Evolutionary conservation across 331 rosid species (phyloP), one percentile per base, ranked within the genome.

Genomic region (Malus hybrid): DNA sequence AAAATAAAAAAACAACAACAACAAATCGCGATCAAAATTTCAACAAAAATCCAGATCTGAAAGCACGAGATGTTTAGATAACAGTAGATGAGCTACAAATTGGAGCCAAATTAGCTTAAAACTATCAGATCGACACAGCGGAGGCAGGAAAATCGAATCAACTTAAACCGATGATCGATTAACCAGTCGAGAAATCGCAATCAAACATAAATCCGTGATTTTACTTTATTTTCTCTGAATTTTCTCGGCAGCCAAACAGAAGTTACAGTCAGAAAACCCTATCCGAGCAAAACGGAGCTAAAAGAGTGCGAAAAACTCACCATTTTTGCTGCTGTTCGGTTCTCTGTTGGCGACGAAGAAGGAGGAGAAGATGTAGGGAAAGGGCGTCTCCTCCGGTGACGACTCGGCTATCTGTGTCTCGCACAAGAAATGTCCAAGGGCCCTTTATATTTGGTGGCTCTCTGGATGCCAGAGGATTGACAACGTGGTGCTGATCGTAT

Each of bases 271-370:
- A 39, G 46, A 48, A 55, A 63, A 61, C 61, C 52, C 27, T 19
- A 67, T 10, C 28, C 24, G 56, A 24, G 24, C 4, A 57, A 27
- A 70, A 65, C 20, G 60, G 20, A 42, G 10, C 42, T 27, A 19
- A 67, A 7, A 60, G 10, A 50, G 66, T 22, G 28, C 14, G 14
- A 27, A 24, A 65, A 36, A 79, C 86, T 74, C 73, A 88, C 90
- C 92, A 88, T 88, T 34, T 60, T 61, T 12, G 67, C 6, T 76
- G 44, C 61, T 20, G 55, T 44, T 28, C 5, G 39, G 8, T 9
- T 42, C 34, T 5, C 34, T 5, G 67, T 6, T 19, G 68, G 14
- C 65, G 75, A 76, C 18, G 71, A 52, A 61, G 69, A 0, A 72
- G 34, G 55, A 8, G 71, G 65, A 28, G 84, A 70, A 77, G 84